A percentile compares a stretch with the other conserved stretches of the same genome.
phyloP scores from a whole-genome alignment of 2,329 filamentous ascomycete species.

The Zymoseptoria ardabiliae region DNA sequence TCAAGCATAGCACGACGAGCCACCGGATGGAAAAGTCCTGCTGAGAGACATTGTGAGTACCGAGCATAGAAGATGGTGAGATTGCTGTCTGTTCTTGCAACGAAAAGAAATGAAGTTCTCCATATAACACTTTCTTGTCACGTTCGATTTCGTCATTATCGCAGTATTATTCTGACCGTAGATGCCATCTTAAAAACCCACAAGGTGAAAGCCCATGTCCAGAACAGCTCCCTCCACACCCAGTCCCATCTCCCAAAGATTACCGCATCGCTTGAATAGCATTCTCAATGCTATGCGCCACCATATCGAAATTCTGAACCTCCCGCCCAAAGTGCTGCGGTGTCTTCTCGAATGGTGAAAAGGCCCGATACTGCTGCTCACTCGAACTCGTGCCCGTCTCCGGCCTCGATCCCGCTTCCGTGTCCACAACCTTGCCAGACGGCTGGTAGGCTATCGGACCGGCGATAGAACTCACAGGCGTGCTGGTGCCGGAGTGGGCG shows the following conservation, averaged over 20 bases:
- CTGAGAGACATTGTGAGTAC: neutral
- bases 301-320: slow-evolving; percentile 19
- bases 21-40: neutral
- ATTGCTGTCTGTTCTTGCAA: neutral
- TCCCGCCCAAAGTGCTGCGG: slow-evolving; percentile 20
- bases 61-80: neutral
- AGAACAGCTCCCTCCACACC: neutral
- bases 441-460: neutral
- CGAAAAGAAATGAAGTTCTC: neutral
- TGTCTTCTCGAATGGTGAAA: neutral
- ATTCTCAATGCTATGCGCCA: slow-evolving; percentile 26
- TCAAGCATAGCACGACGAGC: neutral
- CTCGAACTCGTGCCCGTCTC: neutral
- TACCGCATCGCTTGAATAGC: slow-evolving; percentile 20
- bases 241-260: neutral
- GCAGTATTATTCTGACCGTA: neutral
- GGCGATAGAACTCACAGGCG: neutral
- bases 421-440: neutral
- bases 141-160: neutral
- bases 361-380: neutral
- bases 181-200: neutral
- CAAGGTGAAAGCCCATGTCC: too few species aligned
- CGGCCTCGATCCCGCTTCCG: slow-evolving; percentile 2
- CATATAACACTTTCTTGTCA: neutral
- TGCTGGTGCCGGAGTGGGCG: slow-evolving; percentile 1